These are phyloP conservation scores for Ceratobasidium sp. DNA, from an alignment of 1,284 basidiomycete genomes.

Conservation along the genomic window DNA sequence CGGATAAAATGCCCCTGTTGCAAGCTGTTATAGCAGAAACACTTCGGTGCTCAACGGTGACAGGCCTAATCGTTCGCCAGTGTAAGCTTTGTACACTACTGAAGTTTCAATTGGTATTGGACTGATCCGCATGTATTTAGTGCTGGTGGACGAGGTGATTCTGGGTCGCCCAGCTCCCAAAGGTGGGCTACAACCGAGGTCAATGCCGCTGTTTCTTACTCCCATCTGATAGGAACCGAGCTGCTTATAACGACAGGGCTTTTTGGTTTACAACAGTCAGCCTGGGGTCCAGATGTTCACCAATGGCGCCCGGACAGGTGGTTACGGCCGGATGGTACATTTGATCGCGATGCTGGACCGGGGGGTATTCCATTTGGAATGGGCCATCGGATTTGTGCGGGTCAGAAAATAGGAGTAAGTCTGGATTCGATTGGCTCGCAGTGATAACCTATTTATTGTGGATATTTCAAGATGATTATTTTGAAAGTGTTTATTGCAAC, in stretches of 20 bases:
- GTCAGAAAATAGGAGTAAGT: slow-evolving; percentile 20
- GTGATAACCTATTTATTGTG: not conserved
- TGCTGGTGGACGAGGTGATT: slow-evolving; percentile 12
- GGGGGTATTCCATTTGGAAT: slow-evolving; percentile 15
- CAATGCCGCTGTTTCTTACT: not conserved
- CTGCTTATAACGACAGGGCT: not conserved
- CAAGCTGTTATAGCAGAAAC: slow-evolving; percentile 22
- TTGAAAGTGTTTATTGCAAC: slow-evolving; percentile 9
- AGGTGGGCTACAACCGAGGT: not conserved
- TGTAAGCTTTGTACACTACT: not conserved
- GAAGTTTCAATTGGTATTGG: no score
- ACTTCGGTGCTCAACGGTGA: not conserved
- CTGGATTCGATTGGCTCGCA: not conserved
- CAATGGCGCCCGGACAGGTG: slow-evolving; percentile 21
- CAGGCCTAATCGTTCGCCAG: not conserved
- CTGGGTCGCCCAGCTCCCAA: not conserved
- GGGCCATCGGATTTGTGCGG: slow-evolving; percentile 11
- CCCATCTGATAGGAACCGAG: not conserved
- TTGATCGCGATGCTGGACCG: slow-evolving; percentile 2
- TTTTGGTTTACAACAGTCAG: not conserved
- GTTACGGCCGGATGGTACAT: slow-evolving; percentile 12
- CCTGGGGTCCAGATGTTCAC: slow-evolving; percentile 6
- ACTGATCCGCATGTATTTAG: not conserved
- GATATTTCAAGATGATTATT: not conserved
- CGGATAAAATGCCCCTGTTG: slow-evolving; percentile 2